Evolutionary conservation across 192 early-diverging fungal genomes (phyloP).

Genomic region (Coemansia sp.): DNA sequence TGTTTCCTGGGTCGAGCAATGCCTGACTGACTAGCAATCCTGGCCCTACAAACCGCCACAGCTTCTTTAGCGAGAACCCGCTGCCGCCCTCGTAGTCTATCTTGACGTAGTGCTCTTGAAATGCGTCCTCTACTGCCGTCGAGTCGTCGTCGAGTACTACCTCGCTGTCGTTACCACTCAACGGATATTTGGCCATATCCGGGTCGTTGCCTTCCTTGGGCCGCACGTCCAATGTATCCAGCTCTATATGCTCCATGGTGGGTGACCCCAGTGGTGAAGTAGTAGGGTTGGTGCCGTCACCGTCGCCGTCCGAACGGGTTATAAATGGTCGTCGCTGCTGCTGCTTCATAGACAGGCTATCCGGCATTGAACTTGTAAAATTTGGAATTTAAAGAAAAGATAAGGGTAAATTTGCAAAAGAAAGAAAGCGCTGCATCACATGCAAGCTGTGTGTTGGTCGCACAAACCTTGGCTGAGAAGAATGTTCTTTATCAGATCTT

Average conservation of each 20-base stretch:
- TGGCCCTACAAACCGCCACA: conserved; percentile 67
- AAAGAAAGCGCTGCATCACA: neutral
- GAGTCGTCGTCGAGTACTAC: conserved; percentile 31
- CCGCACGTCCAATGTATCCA: neutral
- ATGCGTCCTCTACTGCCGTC: conserved; percentile 41
- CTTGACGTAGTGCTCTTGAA: conserved; percentile 43
- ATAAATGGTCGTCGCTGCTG: conserved; percentile 20
- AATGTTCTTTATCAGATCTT: no score
- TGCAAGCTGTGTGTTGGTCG: neutral
- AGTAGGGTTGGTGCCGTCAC: neutral
- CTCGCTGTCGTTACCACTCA: conserved; percentile 4
- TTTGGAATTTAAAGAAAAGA: neutral
- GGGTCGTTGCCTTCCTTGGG: neutral
- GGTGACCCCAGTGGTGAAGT: neutral
- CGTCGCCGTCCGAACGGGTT: neutral
- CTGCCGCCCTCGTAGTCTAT: conserved; percentile 29
- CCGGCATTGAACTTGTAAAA: conserved; percentile 23
- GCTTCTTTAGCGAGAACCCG: conserved; percentile 62
- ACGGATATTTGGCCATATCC: neutral
- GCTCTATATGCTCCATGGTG: conserved; percentile 6
- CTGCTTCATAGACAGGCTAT: conserved; percentile 30
- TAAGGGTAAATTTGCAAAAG: neutral
- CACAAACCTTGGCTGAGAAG: neutral
- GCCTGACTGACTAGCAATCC: conserved; percentile 65
- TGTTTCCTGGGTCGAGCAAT: conserved; percentile 71